A percentile compares a stretch with the other conserved stretches of the same genome.
These are phyloP conservation scores for Millerozyma acaciae DNA, from an alignment of 805 yeast species.

Conservation along the genomic window DNA sequence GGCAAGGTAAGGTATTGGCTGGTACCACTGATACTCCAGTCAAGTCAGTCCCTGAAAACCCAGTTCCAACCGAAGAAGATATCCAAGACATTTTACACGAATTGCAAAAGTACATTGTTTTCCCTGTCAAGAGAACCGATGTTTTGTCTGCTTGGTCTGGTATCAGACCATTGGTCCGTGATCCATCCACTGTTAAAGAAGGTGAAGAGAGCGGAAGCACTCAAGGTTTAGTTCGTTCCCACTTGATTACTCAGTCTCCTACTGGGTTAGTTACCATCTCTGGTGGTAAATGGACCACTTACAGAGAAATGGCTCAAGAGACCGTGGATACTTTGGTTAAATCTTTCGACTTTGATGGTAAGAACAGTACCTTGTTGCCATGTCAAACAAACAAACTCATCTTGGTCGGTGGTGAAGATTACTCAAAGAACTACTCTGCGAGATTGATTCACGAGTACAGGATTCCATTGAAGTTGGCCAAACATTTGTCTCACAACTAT, in stretches of 20 bases:
- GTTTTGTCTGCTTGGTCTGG: constrained; percentile 97
- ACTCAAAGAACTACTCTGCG: constrained; percentile 68
- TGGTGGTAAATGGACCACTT: constrained; percentile 98
- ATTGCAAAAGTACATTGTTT: constrained; percentile 82
- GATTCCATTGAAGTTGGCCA: constrained; percentile 70
- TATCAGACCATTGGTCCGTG: constrained; percentile 89
- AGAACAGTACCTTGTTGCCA: constrained; percentile 24
- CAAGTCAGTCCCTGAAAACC: constrained; percentile 65
- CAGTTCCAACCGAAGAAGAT: constrained; percentile 84
- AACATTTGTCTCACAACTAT: constrained; percentile 79
- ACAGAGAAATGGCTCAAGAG: constrained; percentile 96
- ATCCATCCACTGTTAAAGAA: constrained; percentile 55
- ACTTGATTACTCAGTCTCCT: constrained; percentile 67
- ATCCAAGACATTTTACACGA: constrained; percentile 83
- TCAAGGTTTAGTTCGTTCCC: constrained; percentile 88
- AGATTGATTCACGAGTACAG: constrained; percentile 76
- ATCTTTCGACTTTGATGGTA: constrained; percentile 35
- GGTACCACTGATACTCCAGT: constrained; percentile 95
- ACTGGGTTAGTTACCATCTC: constrained; percentile 83
- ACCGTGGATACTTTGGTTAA: constrained; percentile 72
- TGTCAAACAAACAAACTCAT: constrained; percentile 53
- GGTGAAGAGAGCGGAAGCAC: constrained; percentile 52
- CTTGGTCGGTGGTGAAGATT: constrained; percentile 79
- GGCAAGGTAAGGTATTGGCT: constrained; percentile 96
- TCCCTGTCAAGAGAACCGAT: constrained; percentile 85